Conservation (phyloP, 495 filamentous ascomycete genomes). For the Penicillium egyptiacum region DNA sequence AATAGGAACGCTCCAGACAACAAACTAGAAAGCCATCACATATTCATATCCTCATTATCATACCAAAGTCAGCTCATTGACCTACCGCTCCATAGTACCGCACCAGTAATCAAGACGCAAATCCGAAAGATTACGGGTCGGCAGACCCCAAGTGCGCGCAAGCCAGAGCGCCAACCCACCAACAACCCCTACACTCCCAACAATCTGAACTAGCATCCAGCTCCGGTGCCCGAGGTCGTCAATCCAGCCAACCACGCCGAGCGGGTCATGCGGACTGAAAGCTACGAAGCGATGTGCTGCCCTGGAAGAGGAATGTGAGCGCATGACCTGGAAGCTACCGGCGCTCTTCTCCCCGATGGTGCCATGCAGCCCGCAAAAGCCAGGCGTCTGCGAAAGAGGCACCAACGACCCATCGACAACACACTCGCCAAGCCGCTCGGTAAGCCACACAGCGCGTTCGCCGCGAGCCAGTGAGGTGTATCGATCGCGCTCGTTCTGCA, state of each 20-base stretch:
- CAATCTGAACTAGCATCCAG: slow-evolving; percentile 70
- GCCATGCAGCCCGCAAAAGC: slow-evolving; percentile 30
- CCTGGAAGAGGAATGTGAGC: slow-evolving; percentile 22
- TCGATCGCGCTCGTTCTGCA: slow-evolving; percentile 76
- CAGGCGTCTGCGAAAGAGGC: slow-evolving; percentile 43
- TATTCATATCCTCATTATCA: slow-evolving; percentile 10
- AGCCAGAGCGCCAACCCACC: slow-evolving; percentile 72
- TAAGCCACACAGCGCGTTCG: slow-evolving; percentile 80
- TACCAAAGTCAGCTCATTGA: neutral
- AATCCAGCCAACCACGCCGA: slow-evolving; percentile 69
- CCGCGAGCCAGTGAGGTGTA: slow-evolving; percentile 68
- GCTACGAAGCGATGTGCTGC: slow-evolving; percentile 34
- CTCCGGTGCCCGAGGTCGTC: slow-evolving; percentile 66
- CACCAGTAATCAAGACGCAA: slow-evolving; percentile 35
- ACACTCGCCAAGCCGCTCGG: slow-evolving; percentile 70
- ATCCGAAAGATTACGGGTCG: slow-evolving; percentile 39
- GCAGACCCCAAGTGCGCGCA: slow-evolving; percentile 47
- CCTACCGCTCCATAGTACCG: slow-evolving; percentile 21
- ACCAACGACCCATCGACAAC: slow-evolving; percentile 70
- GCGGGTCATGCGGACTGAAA: slow-evolving; percentile 64
- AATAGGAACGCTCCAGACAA: neutral
- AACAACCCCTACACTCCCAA: slow-evolving; percentile 72
- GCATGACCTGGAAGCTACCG: slow-evolving; percentile 25
- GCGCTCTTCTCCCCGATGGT: slow-evolving; percentile 24
- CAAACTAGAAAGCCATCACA: neutral